These are phyloP conservation scores for Diospyros lotus DNA, from an alignment of 148 eudicot species.

Conservation along the genomic window DNA sequence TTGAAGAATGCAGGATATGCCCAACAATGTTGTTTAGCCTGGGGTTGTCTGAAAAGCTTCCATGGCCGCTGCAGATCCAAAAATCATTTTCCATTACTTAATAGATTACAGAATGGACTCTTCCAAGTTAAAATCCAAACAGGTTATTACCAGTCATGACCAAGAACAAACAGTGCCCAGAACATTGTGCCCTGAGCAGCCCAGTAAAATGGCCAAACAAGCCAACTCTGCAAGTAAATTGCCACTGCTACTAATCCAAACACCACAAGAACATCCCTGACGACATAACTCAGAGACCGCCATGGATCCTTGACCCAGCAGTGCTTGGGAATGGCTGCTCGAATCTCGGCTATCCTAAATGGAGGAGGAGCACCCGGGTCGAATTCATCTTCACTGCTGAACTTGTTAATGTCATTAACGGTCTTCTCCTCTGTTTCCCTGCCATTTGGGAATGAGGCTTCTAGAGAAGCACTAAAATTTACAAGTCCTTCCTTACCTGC, in stretches of 20 bases:
- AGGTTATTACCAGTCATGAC: slow-evolving; percentile 37
- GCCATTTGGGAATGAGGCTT: not conserved
- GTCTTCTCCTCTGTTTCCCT: not conserved
- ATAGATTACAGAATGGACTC: not conserved
- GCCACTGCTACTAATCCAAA: slow-evolving; percentile 20
- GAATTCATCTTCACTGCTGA: slow-evolving; percentile 22
- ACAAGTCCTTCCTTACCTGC: not conserved
- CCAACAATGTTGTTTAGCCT: slow-evolving; percentile 30
- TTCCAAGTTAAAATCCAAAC: not conserved
- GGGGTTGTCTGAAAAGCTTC: slow-evolving; percentile 34
- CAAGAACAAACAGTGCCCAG: slow-evolving; percentile 43
- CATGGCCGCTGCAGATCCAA: slow-evolving; percentile 31
- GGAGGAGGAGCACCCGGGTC: slow-evolving; percentile 37
- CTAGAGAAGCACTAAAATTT: not conserved
- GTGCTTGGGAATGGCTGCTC: slow-evolving; percentile 37
- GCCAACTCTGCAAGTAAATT: slow-evolving; percentile 18
- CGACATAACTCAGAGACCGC: slow-evolving; percentile 31
- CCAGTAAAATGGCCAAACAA: slow-evolving; percentile 34
- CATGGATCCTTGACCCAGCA: slow-evolving; percentile 37
- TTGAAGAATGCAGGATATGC: slow-evolving; percentile 34
- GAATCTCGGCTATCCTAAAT: slow-evolving; percentile 27
- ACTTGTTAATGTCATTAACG: slow-evolving; percentile 4
- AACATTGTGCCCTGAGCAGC: slow-evolving; percentile 38
- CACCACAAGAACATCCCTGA: slow-evolving; percentile 25
- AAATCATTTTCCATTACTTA: not conserved